Evolutionary conservation across 768 basidiomycete species (phyloP).

Genomic region (Pleurotus sapidus): DNA sequence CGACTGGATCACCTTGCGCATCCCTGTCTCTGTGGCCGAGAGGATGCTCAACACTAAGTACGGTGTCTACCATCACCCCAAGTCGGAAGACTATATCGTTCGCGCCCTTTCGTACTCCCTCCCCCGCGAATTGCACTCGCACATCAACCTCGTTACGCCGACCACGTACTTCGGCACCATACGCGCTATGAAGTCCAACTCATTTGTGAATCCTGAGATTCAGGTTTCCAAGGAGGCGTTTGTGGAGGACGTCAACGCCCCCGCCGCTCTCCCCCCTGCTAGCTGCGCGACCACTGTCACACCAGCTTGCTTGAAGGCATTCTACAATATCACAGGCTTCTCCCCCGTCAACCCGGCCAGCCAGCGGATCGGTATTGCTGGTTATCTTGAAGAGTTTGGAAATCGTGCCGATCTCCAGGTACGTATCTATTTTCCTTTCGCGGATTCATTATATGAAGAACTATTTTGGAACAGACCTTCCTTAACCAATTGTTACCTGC

Average conservation of each 20-base stretch:
- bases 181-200: constrained; percentile 29
- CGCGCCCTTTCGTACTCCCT: constrained; percentile 67
- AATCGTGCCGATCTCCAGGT: constrained; percentile 40
- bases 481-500: constrained; percentile 31
- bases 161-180: constrained; percentile 60
- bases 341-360: constrained; percentile 21
- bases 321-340: constrained; percentile 35
- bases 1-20: constrained; percentile 65
- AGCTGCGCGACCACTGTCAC: constrained; percentile 36
- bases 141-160: constrained; percentile 66
- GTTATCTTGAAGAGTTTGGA: constrained; percentile 40
- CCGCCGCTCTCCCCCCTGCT: constrained; percentile 22
- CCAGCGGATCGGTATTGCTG: constrained; percentile 40
- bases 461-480: constrained; percentile 26
- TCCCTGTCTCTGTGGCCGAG: constrained; percentile 58
- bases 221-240: constrained; percentile 8
- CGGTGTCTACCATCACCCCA: constrained; percentile 18
- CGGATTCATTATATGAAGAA: neutral
- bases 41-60: constrained; percentile 59
- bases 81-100: constrained; percentile 33
- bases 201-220: constrained; percentile 33
- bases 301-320: constrained; percentile 37
- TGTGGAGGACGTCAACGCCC: neutral
- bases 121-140: constrained; percentile 51
- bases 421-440: neutral